Base-by-base conservation (phyloP, 371 early-diverging fungal species). In the Apophysomyces sp. region DNA sequence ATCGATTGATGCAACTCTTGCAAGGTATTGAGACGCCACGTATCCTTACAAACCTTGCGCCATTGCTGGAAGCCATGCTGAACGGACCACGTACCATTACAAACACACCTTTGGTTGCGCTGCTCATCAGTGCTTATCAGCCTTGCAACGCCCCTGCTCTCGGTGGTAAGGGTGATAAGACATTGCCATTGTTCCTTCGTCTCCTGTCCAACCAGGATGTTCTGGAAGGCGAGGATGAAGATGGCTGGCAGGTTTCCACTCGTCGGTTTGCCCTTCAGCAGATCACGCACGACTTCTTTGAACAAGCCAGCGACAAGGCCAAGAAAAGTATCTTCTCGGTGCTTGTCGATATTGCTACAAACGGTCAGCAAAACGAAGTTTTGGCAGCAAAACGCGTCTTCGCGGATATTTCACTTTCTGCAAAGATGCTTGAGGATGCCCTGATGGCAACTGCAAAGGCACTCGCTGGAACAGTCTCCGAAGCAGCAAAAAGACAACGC, bases 261-360 rank as follows among this genome's bases (percentile, higher is more conserved):
- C 83, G 85, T 34, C 82, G 80, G 21, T 67, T 78, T 27, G 84
- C 87, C 6, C 72, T 92, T 11, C 68, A 68, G 29, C 89, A 83
- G 52, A 83, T 93, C 62, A 80, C 81, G 6, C 60, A 63, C 18
- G 76, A 77, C 2, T 82, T 91, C 69, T 88, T 87, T 64, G 63
- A 54, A 4, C 70, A 78, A 9, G 67, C 87, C 36, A 71, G 69
- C 36, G 58, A 58, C 2, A 71, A 65, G 3, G 83, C 83, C 26
- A 83, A 86, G 52, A 71, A 77, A 6, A 72, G 71, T 9, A 63
- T 93, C 21, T 86, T 92, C 53, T 57, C 70, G 18, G 72, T 83
- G 4, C 68, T 95, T 41, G 69, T 94, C 27, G 81, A 88, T 55
- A 77, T 90, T 52, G 87, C 87, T 7, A 83, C 87, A 30, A 82